These are phyloP conservation scores for Gremmenia infestans DNA, from an alignment of 2,329 filamentous ascomycete genomes.

Conservation along the genomic window DNA sequence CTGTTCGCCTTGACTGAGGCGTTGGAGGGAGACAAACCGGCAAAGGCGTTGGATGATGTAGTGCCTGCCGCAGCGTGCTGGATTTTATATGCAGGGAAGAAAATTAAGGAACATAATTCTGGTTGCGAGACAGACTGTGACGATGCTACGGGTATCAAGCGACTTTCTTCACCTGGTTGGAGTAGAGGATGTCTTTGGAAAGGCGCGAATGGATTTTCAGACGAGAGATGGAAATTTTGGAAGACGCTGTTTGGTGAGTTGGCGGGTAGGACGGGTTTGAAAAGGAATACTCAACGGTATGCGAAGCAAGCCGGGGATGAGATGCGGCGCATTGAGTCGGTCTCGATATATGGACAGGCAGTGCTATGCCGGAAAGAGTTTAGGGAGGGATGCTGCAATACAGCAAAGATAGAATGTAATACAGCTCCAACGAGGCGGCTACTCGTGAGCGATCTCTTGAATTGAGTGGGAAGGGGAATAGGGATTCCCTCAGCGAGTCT, in stretches of 20 bases:
- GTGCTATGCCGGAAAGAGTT: background rate
- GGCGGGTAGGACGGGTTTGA: background rate
- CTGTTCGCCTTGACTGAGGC: conserved; percentile 1
- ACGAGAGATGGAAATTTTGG: conserved; percentile 7
- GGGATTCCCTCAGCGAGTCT: too few species aligned
- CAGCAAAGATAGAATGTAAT: background rate
- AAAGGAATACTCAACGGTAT: background rate
- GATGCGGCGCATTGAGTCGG: background rate
- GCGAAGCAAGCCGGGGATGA: conserved; percentile 1
- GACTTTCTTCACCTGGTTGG: background rate
- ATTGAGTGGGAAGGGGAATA: background rate
- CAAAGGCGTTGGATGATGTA: background rate
- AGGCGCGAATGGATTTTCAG: conserved; percentile 1
- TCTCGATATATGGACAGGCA: background rate
- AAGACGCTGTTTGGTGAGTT: conserved; percentile 1
- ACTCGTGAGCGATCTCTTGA: background rate
- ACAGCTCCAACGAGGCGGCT: background rate
- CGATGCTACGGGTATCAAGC: background rate
- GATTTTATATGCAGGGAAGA: conserved; percentile 4
- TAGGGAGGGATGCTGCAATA: background rate
- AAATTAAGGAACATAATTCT: background rate
- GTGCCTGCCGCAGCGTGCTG: conserved; percentile 5
- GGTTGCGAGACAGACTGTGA: background rate
- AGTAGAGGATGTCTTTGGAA: conserved; percentile 2
- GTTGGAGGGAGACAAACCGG: background rate